Conservation (phyloP, 768 basidiomycete genomes). For the Leccinum boreale region DNA sequence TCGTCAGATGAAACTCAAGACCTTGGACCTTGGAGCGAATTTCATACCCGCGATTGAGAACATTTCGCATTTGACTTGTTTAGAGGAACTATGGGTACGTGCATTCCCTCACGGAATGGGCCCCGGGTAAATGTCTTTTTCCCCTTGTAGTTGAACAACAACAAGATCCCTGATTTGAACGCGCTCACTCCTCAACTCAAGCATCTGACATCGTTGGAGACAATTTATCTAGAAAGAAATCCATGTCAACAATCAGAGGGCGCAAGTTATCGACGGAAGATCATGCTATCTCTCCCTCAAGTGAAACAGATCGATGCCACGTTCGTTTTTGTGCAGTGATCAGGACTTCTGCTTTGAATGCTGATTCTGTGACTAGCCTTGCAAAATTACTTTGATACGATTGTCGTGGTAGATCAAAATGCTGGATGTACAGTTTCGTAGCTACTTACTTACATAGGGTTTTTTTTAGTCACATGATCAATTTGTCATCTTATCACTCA, state of each 20-base stretch:
- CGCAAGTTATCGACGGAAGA: slow-evolving; percentile 79
- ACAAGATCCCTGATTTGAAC: slow-evolving; percentile 70
- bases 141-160: slow-evolving; percentile 74
- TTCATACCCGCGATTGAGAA: slow-evolving; percentile 78
- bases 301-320: slow-evolving; percentile 95
- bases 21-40: slow-evolving; percentile 87
- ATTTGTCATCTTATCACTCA: background rate
- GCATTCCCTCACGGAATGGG: background rate
- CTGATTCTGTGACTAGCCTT: slow-evolving; percentile 11
- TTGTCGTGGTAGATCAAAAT: background rate
- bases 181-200: slow-evolving; percentile 66
- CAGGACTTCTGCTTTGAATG: background rate
- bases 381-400: slow-evolving; percentile 57
- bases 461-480: slow-evolving; percentile 9
- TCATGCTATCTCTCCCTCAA: slow-evolving; percentile 85
- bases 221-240: slow-evolving; percentile 93
- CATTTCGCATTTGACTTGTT: slow-evolving; percentile 63
- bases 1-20: slow-evolving; percentile 61
- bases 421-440: slow-evolving; percentile 38
- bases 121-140: background rate
- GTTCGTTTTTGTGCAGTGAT: slow-evolving; percentile 47
- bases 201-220: slow-evolving; percentile 62
- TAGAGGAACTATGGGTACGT: slow-evolving; percentile 95
- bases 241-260: slow-evolving; percentile 83
- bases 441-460: slow-evolving; percentile 22